phyloP scores from a whole-genome alignment of 108 stramenopile species.

The Cyclotella baltica region DNA sequence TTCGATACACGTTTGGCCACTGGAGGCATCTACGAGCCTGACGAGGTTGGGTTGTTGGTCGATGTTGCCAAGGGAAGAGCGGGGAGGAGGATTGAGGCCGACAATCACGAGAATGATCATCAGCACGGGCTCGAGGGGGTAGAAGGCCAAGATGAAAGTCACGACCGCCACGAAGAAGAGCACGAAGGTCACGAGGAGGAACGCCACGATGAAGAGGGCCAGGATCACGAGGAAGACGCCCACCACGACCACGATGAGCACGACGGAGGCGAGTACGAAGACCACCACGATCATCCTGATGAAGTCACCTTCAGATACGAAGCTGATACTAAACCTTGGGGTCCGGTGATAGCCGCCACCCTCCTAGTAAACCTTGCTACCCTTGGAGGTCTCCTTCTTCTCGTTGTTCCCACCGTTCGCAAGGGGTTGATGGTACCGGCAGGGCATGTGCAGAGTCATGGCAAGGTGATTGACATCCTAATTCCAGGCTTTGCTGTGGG shows the following conservation, averaged over 20 bases:
- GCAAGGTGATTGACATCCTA: conserved; percentile 29
- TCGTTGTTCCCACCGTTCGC: conserved; percentile 30
- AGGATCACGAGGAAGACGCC: conserved; percentile 1
- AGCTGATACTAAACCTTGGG: conserved; percentile 31
- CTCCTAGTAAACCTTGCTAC: conserved; percentile 50
- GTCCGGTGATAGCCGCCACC: conserved; percentile 37
- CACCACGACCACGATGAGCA: neutral
- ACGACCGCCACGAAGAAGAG: neutral
- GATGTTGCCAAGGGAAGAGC: no score
- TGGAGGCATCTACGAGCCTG: no score
- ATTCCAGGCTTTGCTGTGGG: conserved; percentile 49
- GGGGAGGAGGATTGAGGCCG: no score
- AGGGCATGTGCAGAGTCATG: neutral
- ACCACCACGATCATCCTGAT: conserved; percentile 7
- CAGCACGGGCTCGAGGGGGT: neutral
- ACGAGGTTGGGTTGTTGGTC: no score
- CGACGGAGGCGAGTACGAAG: conserved; percentile 12
- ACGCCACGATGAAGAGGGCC: conserved; percentile 7
- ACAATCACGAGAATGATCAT: no score
- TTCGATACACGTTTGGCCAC: no score
- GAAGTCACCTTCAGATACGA: neutral
- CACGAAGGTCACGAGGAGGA: neutral
- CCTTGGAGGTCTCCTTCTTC: conserved; percentile 36
- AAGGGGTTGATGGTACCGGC: conserved; percentile 19
- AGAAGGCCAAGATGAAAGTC: neutral